Conservation (phyloP, 371 early-diverging fungal genomes). For the Zancudomyces culisetae region DNA sequence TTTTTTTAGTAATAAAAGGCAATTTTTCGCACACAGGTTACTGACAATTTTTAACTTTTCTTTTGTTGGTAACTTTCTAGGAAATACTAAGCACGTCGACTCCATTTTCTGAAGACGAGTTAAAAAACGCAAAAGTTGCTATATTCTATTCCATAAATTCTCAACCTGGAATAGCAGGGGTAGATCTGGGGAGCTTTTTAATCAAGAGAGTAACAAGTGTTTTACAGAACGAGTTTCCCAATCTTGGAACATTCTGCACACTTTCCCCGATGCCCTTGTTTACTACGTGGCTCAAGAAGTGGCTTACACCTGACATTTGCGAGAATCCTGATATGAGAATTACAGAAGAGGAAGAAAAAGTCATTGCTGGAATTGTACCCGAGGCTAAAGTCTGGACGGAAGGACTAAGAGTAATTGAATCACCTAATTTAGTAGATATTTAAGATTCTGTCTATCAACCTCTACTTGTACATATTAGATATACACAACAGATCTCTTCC, state of each 20-base stretch:
- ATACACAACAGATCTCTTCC: too few species aligned
- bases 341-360: background rate
- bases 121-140: conserved; percentile 31
- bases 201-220: conserved; percentile 66
- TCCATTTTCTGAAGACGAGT: conserved; percentile 6
- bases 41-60: too few species aligned
- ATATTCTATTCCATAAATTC: conserved; percentile 80
- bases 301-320: conserved; percentile 11
- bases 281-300: conserved; percentile 43
- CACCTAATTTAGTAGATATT: too few species aligned
- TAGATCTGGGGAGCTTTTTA: conserved; percentile 66
- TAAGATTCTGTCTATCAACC: too few species aligned
- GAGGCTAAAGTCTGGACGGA: conserved; percentile 12
- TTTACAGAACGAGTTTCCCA: conserved; percentile 38
- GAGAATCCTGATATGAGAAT: conserved; percentile 6
- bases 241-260: conserved; percentile 54
- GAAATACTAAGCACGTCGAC: conserved; percentile 7
- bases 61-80: too few species aligned
- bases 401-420: conserved; percentile 6
- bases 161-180: conserved; percentile 57
- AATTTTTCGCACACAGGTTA: too few species aligned
- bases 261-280: conserved; percentile 73
- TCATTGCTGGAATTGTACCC: conserved; percentile 7
- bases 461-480: too few species aligned
- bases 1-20: too few species aligned